phyloP scores from a whole-genome alignment of 148 eudicot species.

The Cornus florida region DNA sequence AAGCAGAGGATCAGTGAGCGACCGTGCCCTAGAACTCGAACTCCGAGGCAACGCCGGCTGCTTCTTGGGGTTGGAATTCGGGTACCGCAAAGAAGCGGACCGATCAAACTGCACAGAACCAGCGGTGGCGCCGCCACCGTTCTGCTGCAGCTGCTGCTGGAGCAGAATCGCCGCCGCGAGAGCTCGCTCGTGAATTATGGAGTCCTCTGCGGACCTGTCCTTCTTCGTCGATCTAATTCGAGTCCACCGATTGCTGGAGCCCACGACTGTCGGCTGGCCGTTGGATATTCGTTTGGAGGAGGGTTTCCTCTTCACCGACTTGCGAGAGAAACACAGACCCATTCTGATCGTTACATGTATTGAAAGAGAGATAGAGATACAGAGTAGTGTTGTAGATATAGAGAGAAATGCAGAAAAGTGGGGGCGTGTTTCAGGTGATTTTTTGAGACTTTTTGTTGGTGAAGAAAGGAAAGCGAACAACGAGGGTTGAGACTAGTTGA shows the following conservation, averaged over 20 bases:
- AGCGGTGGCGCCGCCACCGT: conserved; percentile 22
- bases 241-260: conserved; percentile 43
- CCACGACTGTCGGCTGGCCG: conserved; percentile 31
- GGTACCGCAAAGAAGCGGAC: conserved; percentile 63
- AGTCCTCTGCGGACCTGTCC: conserved; percentile 43
- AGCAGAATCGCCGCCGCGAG: conserved; percentile 67
- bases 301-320: conserved; percentile 18
- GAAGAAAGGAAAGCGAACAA: neutral
- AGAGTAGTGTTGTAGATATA: neutral
- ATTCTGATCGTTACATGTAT: conserved; percentile 30
- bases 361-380: neutral
- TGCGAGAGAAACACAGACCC: conserved; percentile 68
- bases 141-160: conserved; percentile 48
- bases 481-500: neutral
- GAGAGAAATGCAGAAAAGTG: neutral
- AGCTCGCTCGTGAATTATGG: conserved; percentile 59
- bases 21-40: conserved; percentile 69
- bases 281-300: conserved; percentile 38
- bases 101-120: conserved; percentile 54
- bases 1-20: conserved; percentile 73
- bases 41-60: conserved; percentile 58
- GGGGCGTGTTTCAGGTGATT: neutral
- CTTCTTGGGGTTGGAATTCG: conserved; percentile 28
- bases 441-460: neutral
- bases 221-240: conserved; percentile 53